Conservation (phyloP, 1,284 basidiomycete genomes). For the Prillingera fragicola region DNA sequence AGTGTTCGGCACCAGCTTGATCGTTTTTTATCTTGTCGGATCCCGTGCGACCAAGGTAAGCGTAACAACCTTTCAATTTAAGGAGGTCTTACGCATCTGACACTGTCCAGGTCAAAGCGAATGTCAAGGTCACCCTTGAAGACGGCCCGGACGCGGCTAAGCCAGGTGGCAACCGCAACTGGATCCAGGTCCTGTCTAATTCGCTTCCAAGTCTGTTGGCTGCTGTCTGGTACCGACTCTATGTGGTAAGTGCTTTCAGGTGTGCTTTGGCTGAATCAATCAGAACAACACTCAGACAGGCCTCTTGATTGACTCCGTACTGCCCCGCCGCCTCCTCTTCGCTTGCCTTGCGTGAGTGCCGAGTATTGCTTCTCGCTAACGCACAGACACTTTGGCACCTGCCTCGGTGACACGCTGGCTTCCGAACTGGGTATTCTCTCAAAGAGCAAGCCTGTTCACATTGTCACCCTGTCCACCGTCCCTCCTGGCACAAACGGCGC, state of each 20-base stretch:
- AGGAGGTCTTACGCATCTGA: neutral
- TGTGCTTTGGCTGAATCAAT: constrained; percentile 6
- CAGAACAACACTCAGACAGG: no score
- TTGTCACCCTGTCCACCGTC: constrained; percentile 66
- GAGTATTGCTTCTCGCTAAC: neutral
- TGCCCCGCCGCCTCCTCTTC: constrained; percentile 51
- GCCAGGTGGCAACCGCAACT: constrained; percentile 61
- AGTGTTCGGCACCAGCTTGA: constrained; percentile 64
- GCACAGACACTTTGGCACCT: constrained; percentile 27
- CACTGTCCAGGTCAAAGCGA: constrained; percentile 49
- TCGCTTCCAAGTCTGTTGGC: constrained; percentile 66
- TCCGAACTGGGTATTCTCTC: constrained; percentile 70
- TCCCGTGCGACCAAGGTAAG: constrained; percentile 81
- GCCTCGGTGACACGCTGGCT: constrained; percentile 36
- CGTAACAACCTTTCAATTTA: neutral
- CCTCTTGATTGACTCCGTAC: constrained; percentile 18
- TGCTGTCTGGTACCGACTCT: constrained; percentile 59
- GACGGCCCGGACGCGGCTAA: constrained; percentile 62
- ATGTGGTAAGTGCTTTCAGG: constrained; percentile 49
- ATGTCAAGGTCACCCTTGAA: constrained; percentile 67
- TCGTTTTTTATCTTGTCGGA: constrained; percentile 75
- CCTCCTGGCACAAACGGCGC: constrained; percentile 91
- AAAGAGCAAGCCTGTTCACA: constrained; percentile 59
- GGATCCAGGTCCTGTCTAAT: constrained; percentile 72
- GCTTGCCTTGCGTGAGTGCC: constrained; percentile 61